phyloP scores from a whole-genome alignment of 73 alveolate species.

The Paramecium primaurelia region DNA sequence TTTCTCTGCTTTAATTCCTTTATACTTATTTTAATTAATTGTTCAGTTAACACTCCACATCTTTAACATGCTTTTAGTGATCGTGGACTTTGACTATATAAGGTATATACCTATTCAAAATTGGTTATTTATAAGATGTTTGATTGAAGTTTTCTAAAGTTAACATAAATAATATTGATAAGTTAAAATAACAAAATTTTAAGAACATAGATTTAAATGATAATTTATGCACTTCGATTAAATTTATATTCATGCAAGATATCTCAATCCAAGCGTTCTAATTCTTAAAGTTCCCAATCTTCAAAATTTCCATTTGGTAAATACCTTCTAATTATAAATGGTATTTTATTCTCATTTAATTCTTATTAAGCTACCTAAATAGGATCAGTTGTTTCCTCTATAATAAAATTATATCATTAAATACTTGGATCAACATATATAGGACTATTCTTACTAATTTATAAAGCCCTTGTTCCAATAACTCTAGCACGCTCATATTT shows the following conservation, averaged over 20 bases:
- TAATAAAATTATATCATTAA: background rate
- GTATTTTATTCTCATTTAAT: constrained; percentile 86
- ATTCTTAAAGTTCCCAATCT: constrained; percentile 84
- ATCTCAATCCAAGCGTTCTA: constrained; percentile 49
- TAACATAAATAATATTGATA: background rate
- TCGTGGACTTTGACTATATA: background rate
- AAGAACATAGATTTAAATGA: background rate
- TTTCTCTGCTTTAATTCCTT: background rate
- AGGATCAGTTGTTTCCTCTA: constrained; percentile 80
- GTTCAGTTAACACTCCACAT: background rate
- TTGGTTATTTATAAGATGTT: background rate
- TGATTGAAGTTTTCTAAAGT: background rate
- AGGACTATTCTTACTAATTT: constrained; percentile 67
- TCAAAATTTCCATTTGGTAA: constrained; percentile 96
- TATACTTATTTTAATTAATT: background rate
- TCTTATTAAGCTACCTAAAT: constrained; percentile 94
- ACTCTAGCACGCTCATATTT: constrained; percentile 98
- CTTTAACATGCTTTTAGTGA: background rate
- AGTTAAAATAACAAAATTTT: background rate
- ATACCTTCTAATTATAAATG: constrained; percentile 94
- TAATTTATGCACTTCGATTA: background rate
- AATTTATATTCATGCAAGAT: background rate
- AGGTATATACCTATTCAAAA: background rate
- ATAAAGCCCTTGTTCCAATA: constrained; percentile 97
- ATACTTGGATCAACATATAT: constrained; percentile 57